These are phyloP conservation scores for Clonostachys byssicola DNA, from an alignment of 2,329 filamentous ascomycete species.

Conservation along the genomic window DNA sequence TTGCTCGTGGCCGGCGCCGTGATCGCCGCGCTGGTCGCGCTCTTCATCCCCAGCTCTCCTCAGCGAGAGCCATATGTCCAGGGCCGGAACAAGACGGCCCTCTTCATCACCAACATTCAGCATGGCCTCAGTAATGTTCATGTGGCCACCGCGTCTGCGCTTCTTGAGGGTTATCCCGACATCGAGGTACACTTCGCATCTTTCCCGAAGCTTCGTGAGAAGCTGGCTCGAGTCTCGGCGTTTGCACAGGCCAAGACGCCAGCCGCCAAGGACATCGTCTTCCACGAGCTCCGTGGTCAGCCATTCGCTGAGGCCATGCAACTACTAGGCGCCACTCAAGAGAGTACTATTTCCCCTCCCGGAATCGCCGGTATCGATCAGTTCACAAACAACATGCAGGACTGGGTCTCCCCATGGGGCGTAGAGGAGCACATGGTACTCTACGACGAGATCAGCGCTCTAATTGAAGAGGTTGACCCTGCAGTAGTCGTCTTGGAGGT, in stretches of 20 bases:
- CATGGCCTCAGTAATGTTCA: constrained; percentile 29
- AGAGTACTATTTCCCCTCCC: constrained; percentile 4
- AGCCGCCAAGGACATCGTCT: constrained; percentile 9
- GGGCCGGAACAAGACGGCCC: constrained; percentile 20
- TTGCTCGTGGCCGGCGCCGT: not conserved
- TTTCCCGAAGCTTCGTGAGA: constrained; percentile 10
- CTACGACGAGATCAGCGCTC: constrained; percentile 11
- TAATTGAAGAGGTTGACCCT: constrained; percentile 23
- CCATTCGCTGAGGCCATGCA: constrained; percentile 2
- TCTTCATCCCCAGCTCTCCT: not conserved
- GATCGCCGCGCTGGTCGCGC: not conserved
- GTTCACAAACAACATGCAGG: constrained; percentile 7
- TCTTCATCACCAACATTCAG: constrained; percentile 23
- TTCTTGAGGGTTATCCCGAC: constrained; percentile 22
- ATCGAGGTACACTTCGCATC: constrained; percentile 28
- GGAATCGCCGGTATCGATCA: constrained; percentile 9
- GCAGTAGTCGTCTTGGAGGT: constrained; percentile 23
- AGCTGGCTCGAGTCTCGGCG: constrained; percentile 5
- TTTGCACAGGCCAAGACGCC: constrained; percentile 8
- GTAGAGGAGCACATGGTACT: constrained; percentile 19
- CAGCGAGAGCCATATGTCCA: constrained; percentile 1
- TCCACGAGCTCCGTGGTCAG: constrained; percentile 13
- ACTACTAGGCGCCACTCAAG: not conserved
- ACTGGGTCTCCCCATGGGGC: constrained; percentile 18
- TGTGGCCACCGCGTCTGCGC: constrained; percentile 22